Evolutionary conservation across 805 yeast species (phyloP), one percentile per base, ranked within the genome.

Genomic region (Metschnikowia lunata): DNA sequence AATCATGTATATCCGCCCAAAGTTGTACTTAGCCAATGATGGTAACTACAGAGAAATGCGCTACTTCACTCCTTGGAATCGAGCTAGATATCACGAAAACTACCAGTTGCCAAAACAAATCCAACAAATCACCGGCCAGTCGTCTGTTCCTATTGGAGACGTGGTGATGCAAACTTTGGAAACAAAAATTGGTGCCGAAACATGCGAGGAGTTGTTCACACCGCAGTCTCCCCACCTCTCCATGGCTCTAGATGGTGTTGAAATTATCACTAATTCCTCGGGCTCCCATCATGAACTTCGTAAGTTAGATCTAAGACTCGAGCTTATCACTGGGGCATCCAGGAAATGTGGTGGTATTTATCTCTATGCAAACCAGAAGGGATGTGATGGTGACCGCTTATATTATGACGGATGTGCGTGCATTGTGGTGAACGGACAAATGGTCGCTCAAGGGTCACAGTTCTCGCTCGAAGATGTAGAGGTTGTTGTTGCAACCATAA

Each of bases 41-140:
- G 99, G 99, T 0, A 93, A 93, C 62, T 93, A 95, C 67, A 79
- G 99, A 40, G 99, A 93, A 64, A 90, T 93, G 98, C 77, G 99
- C 56, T 88, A 83, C 63, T 93, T 93, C 64, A 87, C 96, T 0
- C 97, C 98, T 10, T 93, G 99, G 99, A 69, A 79, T 57, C 79
- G 88, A 42, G 80, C 89, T 4, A 80, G 83, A 54, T 76, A 80
- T 48, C 84, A 82, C 36, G 98, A 93, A 62, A 74, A 74, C 41
- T 84, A 75, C 57, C 68, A 76, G 28, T 72, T 95, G 47, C 99
- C 99, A 3, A 74, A 82, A 43, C 60, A 71, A 52, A 80, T 93
- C 43, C 80, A 79, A 48, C 72, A 73, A 49, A 61, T 84, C 37
- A 79, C 90, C 0, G 83, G 82, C 13, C 96, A 89, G 62, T 51